Base-by-base conservation (phyloP, 257 asterid genomes). In the Solanum ahanhuiri region DNA sequence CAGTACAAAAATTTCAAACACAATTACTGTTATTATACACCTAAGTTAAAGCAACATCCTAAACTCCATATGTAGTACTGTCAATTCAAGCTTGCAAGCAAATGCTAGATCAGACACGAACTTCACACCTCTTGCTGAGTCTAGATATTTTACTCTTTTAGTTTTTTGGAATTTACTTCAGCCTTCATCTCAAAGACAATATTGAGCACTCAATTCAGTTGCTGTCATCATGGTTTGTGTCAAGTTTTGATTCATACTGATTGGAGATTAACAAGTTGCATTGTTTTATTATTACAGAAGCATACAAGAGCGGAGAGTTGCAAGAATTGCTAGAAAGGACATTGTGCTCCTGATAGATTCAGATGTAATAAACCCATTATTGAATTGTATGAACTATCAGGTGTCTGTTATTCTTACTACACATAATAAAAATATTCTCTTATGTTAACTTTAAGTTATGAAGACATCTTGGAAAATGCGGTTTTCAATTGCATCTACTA, bases 281-380 rank as follows among this genome's bases (percentile, higher is more conserved):
- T 83, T n/a, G 57, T 83, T 85, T 87, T 76, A 86, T 89, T 41
- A 85, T 75, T 86, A 90, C 95, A 93, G 96, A 94, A 70, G 94
- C 97, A 39, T 94, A 91, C 91, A 90, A 93, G 91, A 94, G 91
- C n/a, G 97, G 97, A 81, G 95, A 94, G 90, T 89, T 94, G 92
- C 96, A 94, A 87, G 97, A 94, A 85, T 83, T 73, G 81, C 30
- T 94, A 83, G 97, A 94, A 91, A 94, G 84, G 91, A 94, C 92
- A 7, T 88, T 91, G 83, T 94, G 96, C 88, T 93, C 96, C 28
- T 94, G 85, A 86, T 83, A 34, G 67, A 30, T 15, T 81, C 67
- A 5, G 84, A 81, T 81, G 84, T 81, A 48, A 25, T 43, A 45
- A 28, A 8, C 84, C 28, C 84, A 28, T 81, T 45, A 7, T 48